A percentile compares a stretch with the other conserved stretches of the same genome.
These are phyloP conservation scores for Picea abies DNA, from an alignment of 83 land plant species.

Conservation along the genomic window DNA sequence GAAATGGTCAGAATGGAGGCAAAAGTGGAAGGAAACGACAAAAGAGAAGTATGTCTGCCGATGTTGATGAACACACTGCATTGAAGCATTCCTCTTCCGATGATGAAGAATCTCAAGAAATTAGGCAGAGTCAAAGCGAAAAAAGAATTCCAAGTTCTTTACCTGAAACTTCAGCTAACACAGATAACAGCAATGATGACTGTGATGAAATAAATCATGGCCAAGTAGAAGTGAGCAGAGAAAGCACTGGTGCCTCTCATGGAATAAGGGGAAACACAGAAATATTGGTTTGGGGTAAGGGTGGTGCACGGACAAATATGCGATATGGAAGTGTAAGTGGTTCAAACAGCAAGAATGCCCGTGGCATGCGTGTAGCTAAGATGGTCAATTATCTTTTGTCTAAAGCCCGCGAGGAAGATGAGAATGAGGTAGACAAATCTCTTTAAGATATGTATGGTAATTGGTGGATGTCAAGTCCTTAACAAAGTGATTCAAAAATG, in stretches of 20 bases:
- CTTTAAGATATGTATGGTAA: neutral
- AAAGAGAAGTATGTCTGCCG: slow-evolving; percentile 22
- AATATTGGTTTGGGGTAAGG: slow-evolving; percentile 76
- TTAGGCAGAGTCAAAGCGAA: slow-evolving; percentile 34
- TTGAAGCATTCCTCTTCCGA: slow-evolving; percentile 59
- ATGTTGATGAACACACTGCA: slow-evolving; percentile 60
- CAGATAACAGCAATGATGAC: slow-evolving; percentile 23
- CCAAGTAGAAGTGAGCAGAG: slow-evolving; percentile 38
- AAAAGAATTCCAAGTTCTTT: slow-evolving; percentile 33
- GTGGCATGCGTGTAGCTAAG: slow-evolving; percentile 39
- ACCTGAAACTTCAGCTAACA: slow-evolving; percentile 18
- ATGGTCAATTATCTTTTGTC: slow-evolving; percentile 59
- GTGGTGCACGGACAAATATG: slow-evolving; percentile 71
- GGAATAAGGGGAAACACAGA: slow-evolving; percentile 50
- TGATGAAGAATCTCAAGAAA: slow-evolving; percentile 55
- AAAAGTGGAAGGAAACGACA: slow-evolving; percentile 40
- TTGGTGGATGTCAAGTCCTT: neutral
- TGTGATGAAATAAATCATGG: slow-evolving; percentile 37
- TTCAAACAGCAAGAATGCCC: slow-evolving; percentile 35
- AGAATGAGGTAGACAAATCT: slow-evolving; percentile 50
- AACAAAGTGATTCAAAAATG: neutral
- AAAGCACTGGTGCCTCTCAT: slow-evolving; percentile 42
- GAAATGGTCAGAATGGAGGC: slow-evolving; percentile 32
- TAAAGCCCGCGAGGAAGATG: slow-evolving; percentile 40
- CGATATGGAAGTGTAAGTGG: slow-evolving; percentile 64